Conservation (phyloP, 2,329 filamentous ascomycete species). For the Xylariales sp. region DNA sequence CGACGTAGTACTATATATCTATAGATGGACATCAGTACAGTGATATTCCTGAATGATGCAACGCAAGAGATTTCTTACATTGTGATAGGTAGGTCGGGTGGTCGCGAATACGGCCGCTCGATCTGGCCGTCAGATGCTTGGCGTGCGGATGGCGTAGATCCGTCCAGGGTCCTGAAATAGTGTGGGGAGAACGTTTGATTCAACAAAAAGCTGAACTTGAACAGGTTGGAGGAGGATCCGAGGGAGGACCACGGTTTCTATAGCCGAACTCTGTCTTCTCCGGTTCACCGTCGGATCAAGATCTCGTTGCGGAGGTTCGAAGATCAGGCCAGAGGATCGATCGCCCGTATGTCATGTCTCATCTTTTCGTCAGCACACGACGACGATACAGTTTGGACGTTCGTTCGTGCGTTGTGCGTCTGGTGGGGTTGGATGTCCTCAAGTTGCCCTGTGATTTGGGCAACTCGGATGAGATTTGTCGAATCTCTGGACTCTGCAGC, state of each 20-base stretch:
- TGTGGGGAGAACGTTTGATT: slow-evolving; percentile 4
- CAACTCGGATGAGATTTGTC: slow-evolving; percentile 5
- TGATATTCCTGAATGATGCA: background rate
- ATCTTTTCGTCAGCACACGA: background rate
- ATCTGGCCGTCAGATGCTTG: background rate
- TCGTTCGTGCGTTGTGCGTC: background rate
- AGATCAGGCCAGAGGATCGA: no score
- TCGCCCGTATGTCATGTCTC: slow-evolving; percentile 9
- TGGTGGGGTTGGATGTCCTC: background rate
- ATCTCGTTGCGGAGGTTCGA: background rate
- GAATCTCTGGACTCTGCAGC: background rate
- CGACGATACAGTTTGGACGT: background rate
- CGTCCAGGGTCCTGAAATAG: slow-evolving; percentile 4
- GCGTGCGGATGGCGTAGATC: slow-evolving; percentile 9
- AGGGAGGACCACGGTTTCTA: no score
- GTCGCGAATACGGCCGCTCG: slow-evolving; percentile 6
- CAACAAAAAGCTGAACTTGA: background rate
- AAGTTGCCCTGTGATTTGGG: background rate
- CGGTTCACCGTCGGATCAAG: background rate
- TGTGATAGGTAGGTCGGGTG: background rate
- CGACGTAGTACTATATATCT: no score
- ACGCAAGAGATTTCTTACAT: background rate
- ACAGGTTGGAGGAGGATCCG: background rate
- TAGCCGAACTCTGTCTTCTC: no score
- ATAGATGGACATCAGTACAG: no score